Evolutionary conservation across 2,329 filamentous ascomycete species (phyloP).

Genomic region (Xylaria sp.): DNA sequence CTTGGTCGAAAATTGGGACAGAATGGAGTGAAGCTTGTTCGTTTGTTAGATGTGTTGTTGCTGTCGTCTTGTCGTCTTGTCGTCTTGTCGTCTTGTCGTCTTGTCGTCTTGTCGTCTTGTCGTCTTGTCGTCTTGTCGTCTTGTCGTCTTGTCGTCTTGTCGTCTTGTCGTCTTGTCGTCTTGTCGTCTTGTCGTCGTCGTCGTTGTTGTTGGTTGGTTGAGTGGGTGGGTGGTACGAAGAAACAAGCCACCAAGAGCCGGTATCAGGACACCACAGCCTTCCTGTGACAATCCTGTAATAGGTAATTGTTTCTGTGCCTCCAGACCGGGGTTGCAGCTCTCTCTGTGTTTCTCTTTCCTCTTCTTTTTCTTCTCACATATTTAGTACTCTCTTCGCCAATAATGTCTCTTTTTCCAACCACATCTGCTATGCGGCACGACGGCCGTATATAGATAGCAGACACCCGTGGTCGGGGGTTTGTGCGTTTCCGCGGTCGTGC

Average conservation of each 20-base stretch:
- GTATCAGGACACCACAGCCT: constrained; percentile 7
- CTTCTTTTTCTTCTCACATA: background rate
- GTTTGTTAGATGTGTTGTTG: background rate
- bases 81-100: no score
- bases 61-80: no score
- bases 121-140: no score
- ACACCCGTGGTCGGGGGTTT: constrained; percentile 17
- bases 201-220: background rate
- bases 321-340: background rate
- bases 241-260: constrained; percentile 14
- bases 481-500: constrained; percentile 18
- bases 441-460: constrained; percentile 4
- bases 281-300: background rate
- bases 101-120: no score
- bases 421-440: constrained; percentile 21
- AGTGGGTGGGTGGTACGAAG: background rate
- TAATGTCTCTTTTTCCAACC: background rate
- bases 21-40: background rate
- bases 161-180: no score
- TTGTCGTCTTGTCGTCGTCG: background rate
- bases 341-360: background rate
- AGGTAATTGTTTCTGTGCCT: constrained; percentile 1
- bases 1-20: constrained; percentile 13
- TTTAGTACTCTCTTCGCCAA: background rate
- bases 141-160: no score